Percentiles rank a stretch among this genome's conserved stretches.
phyloP scores from a whole-genome alignment of 2,329 filamentous ascomycete species.

The Epichloe gansuensis region DNA sequence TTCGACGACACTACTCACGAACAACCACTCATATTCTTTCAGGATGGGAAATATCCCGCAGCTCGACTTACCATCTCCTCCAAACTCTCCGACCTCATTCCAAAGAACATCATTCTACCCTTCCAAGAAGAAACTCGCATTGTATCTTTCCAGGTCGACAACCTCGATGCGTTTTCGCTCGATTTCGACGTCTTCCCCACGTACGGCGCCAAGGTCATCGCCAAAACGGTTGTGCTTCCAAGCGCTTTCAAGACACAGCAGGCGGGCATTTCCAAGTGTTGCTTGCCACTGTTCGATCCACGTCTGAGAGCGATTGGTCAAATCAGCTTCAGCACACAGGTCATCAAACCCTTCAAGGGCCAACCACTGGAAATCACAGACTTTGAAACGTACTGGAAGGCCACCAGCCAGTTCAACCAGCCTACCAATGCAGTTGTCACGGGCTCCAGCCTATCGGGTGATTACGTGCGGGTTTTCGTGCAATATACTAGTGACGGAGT shows the following conservation, averaged over 20 bases:
- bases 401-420: slow-evolving; percentile 81
- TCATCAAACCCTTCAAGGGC: slow-evolving; percentile 91
- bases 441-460: slow-evolving; percentile 87
- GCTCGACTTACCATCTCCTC: slow-evolving; percentile 92
- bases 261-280: slow-evolving; percentile 60
- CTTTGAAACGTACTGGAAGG: slow-evolving; percentile 99
- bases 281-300: slow-evolving; percentile 84
- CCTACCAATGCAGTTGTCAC: slow-evolving; percentile 75
- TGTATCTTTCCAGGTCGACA: slow-evolving; percentile 93
- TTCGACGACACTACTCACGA: slow-evolving; percentile 67
- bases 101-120: slow-evolving; percentile 86
- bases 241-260: slow-evolving; percentile 66
- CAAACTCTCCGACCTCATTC: slow-evolving; percentile 89
- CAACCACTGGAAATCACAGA: slow-evolving; percentile 92
- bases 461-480: slow-evolving; percentile 84
- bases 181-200: slow-evolving; percentile 98
- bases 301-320: slow-evolving; percentile 84
- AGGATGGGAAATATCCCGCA: slow-evolving; percentile 91
- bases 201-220: slow-evolving; percentile 94
- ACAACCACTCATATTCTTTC: slow-evolving; percentile 82
- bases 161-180: slow-evolving; percentile 79
- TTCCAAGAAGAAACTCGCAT: slow-evolving; percentile 92
- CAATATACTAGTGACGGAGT: slow-evolving; percentile 82
- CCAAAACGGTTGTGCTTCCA: slow-evolving; percentile 83
- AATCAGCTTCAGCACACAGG: slow-evolving; percentile 86